These are phyloP conservation scores for Lasiodiplodia theobromae DNA, from an alignment of 2,329 filamentous ascomycete species.

Conservation along the genomic window DNA sequence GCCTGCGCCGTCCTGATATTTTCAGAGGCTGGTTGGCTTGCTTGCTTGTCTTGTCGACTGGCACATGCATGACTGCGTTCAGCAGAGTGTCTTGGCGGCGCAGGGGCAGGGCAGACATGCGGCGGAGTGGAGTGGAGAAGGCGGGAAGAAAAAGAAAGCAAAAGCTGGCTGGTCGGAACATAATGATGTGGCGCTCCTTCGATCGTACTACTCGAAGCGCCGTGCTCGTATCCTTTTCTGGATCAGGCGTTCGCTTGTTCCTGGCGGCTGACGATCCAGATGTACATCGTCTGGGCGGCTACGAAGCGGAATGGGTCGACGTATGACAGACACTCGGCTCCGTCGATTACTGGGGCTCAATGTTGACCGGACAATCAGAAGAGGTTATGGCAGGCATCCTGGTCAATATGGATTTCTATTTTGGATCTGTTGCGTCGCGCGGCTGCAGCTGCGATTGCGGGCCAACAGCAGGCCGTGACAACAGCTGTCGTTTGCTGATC, in stretches of 20 bases:
- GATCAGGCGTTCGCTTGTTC: neutral
- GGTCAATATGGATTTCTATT: neutral
- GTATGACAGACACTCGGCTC: neutral
- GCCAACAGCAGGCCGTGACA: neutral
- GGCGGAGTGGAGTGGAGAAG: neutral
- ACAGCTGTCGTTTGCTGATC: neutral
- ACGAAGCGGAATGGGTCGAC: neutral
- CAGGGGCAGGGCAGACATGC: neutral
- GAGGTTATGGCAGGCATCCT: neutral
- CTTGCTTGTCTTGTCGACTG: neutral
- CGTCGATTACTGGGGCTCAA: neutral
- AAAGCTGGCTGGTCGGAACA: neutral
- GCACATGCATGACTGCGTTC: neutral
- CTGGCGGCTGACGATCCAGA: constrained; percentile 19
- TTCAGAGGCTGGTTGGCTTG: neutral
- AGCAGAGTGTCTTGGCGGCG: neutral
- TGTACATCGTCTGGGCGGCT: neutral
- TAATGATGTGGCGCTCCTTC: neutral
- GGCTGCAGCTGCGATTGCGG: neutral
- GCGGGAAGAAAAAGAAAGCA: neutral
- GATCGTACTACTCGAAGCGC: constrained; percentile 14
- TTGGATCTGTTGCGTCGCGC: neutral
- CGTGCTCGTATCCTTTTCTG: constrained; percentile 9
- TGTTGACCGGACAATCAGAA: neutral
- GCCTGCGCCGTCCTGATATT: too few relatives aligned